Conservation (phyloP, 2,329 filamentous ascomycete genomes). For the Fusarium tanahbumbuense region DNA sequence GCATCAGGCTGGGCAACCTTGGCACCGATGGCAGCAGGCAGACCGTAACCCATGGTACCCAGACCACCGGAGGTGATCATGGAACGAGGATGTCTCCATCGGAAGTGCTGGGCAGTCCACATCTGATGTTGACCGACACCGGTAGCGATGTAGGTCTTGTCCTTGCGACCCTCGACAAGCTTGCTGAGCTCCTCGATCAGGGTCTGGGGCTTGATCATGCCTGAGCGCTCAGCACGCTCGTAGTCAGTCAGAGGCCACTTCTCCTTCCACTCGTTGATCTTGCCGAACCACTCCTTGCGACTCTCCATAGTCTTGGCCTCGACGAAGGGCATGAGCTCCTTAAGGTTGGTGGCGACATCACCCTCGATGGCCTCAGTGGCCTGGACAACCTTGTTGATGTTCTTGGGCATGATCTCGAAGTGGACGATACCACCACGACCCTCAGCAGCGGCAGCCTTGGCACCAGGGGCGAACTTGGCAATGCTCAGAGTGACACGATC, state of each 20-base stretch:
- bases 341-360: constrained; percentile 85
- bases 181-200: constrained; percentile 91
- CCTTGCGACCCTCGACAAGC: constrained; percentile 76
- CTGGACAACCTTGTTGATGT: constrained; percentile 99
- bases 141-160: constrained; percentile 88
- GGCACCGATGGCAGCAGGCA: constrained; percentile 93
- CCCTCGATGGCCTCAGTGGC: constrained; percentile 96
- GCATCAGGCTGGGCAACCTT: constrained; percentile 84
- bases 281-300: constrained; percentile 85
- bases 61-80: constrained; percentile 98
- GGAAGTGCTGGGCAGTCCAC: constrained; percentile 98
- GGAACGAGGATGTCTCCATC: constrained; percentile 89
- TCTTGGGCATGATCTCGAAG: constrained; percentile 99
- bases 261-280: constrained; percentile 91
- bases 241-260: constrained; percentile 88
- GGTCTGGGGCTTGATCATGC: constrained; percentile 92
- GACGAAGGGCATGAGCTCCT: constrained; percentile 78
- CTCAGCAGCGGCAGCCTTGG: constrained; percentile 85
- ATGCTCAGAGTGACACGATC: constrained; percentile 90
- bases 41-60: constrained; percentile 88
- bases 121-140: constrained; percentile 98
- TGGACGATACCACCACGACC: constrained; percentile 94
- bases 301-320: constrained; percentile 70
- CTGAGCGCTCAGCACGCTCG: constrained; percentile 79
- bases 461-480: constrained; percentile 87